These are phyloP conservation scores for Zalaria sp. DNA, from an alignment of 2,329 filamentous ascomycete genomes.

Conservation along the genomic window DNA sequence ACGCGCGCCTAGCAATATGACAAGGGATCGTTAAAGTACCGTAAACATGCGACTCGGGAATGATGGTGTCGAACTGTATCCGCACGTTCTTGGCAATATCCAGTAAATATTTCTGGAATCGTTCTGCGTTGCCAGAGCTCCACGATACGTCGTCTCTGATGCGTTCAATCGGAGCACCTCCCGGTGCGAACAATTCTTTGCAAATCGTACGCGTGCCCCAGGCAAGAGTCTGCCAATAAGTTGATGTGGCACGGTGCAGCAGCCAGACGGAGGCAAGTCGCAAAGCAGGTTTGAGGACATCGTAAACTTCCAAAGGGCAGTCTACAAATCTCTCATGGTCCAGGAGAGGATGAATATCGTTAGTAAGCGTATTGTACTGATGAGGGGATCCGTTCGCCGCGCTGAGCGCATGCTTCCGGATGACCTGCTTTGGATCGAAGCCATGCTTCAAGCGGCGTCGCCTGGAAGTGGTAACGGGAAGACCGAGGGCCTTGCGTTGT, in stretches of 20 bases:
- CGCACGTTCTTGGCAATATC: constrained; percentile 22
- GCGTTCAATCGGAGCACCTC: constrained; percentile 19
- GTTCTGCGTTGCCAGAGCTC: constrained; percentile 16
- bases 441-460: neutral
- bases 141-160: constrained; percentile 21
- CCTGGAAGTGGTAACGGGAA: too few relatives aligned
- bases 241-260: constrained; percentile 20
- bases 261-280: constrained; percentile 19
- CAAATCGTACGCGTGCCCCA: constrained; percentile 21
- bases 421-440: neutral
- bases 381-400: neutral
- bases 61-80: constrained; percentile 15
- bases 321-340: neutral
- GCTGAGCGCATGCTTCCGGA: neutral
- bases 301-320: constrained; percentile 21
- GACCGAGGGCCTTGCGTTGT: too few relatives aligned
- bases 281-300: constrained; percentile 22
- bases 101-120: constrained; percentile 17
- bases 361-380: neutral
- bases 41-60: constrained; percentile 22
- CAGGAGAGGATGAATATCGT: neutral
- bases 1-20: constrained; percentile 17
- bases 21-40: constrained; percentile 21
- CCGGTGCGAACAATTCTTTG: constrained; percentile 15
- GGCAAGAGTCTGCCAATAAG: constrained; percentile 23